phyloP scores from a whole-genome alignment of 1,284 basidiomycete species.

The Singerocomus rubriflavus region DNA sequence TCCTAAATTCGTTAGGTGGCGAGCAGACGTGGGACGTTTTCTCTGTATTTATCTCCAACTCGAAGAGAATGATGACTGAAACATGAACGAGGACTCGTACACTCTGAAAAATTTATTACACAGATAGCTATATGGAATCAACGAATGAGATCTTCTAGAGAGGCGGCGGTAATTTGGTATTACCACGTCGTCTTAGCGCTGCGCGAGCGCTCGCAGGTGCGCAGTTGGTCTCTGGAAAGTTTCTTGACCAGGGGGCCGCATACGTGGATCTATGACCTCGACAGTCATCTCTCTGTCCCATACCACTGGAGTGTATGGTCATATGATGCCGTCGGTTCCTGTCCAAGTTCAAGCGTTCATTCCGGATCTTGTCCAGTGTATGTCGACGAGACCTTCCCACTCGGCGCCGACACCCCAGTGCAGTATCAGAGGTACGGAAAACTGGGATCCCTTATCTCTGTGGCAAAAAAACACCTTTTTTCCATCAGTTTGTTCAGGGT shows the following conservation, averaged over 20 bases:
- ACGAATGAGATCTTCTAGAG: slow-evolving; percentile 38
- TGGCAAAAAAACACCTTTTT: slow-evolving; percentile 1
- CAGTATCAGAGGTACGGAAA: slow-evolving; percentile 47
- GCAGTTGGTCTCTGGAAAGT: slow-evolving; percentile 4
- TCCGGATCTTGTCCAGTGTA: slow-evolving; percentile 45
- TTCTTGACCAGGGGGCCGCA: slow-evolving; percentile 4
- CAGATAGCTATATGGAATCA: slow-evolving; percentile 69
- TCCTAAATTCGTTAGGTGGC: slow-evolving; percentile 34
- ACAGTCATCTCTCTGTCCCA: slow-evolving; percentile 48
- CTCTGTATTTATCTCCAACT: slow-evolving; percentile 67
- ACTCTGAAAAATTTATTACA: slow-evolving; percentile 9
- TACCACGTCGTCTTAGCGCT: slow-evolving; percentile 70
- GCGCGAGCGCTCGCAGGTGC: slow-evolving; percentile 26
- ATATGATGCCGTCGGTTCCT: background rate
- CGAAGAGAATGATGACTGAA: slow-evolving; percentile 47
- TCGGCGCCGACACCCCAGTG: slow-evolving; percentile 31
- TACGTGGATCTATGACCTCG: slow-evolving; percentile 67
- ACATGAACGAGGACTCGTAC: background rate
- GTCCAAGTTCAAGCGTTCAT: slow-evolving; percentile 8
- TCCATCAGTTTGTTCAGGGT: slow-evolving; percentile 48
- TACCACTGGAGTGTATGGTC: slow-evolving; percentile 40
- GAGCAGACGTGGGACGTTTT: slow-evolving; percentile 46
- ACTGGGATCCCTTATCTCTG: slow-evolving; percentile 8
- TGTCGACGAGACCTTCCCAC: slow-evolving; percentile 49
- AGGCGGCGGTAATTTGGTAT: slow-evolving; percentile 62